phyloP scores from a whole-genome alignment of 495 filamentous ascomycete genomes.

The Wilcoxina mikolae region DNA sequence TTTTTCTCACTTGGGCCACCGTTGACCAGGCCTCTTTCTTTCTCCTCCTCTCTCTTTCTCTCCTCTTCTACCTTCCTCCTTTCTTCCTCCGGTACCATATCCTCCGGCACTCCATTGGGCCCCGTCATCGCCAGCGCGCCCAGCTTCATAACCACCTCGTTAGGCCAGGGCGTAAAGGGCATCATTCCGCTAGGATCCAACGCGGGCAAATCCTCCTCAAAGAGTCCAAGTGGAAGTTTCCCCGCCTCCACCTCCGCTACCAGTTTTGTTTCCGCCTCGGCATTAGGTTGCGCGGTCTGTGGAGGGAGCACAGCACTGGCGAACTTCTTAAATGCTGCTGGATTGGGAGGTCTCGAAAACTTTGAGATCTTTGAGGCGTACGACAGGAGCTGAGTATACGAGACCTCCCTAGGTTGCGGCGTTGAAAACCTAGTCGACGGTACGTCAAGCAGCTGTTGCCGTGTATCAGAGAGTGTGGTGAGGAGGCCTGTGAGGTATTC shows the following conservation, averaged over 20 bases:
- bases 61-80: slow-evolving; percentile 28
- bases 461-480: slow-evolving; percentile 45
- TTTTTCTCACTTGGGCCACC: slow-evolving; percentile 14
- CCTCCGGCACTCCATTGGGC: slow-evolving; percentile 36
- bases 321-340: slow-evolving; percentile 30
- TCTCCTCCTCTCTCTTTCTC: slow-evolving; percentile 29
- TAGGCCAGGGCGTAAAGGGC: slow-evolving; percentile 54
- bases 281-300: slow-evolving; percentile 14
- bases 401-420: slow-evolving; percentile 32
- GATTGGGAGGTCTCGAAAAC: slow-evolving; percentile 54
- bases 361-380: slow-evolving; percentile 61
- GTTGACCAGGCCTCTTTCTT: slow-evolving; percentile 23
- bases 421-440: slow-evolving; percentile 39
- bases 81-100: slow-evolving; percentile 32
- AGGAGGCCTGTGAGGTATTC: slow-evolving; percentile 47
- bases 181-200: slow-evolving; percentile 39
- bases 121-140: slow-evolving; percentile 49
- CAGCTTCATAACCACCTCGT: slow-evolving; percentile 43
- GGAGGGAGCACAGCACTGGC: slow-evolving; percentile 17
- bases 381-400: slow-evolving; percentile 50
- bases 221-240: slow-evolving; percentile 19
- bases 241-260: slow-evolving; percentile 7
- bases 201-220: slow-evolving; percentile 23
- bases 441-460: slow-evolving; percentile 48
- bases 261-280: slow-evolving; percentile 19